Evolutionary conservation across 768 basidiomycete genomes (phyloP), one percentile per base, ranked within the genome.

Genomic region (Heimioporus sp.): DNA sequence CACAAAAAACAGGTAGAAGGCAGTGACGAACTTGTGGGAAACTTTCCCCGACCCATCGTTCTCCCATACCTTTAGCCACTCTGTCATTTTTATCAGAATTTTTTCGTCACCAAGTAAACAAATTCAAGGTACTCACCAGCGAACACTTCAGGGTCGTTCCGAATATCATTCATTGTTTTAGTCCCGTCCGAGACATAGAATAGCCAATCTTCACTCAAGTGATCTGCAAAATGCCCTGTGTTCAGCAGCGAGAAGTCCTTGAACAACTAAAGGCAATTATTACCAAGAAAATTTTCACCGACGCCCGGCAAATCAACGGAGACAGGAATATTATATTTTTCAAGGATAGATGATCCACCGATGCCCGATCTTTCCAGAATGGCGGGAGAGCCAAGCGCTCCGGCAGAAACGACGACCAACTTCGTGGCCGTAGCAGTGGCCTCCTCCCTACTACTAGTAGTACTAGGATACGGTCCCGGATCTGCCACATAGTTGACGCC

Each of bases 261-360:
- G 21, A 24, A 24, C 5, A 24, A 5, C 21, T 24, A 24, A 24
- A 24, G 21, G 21, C 21, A 5, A 24, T 24, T 24, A 24, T 24
- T 24, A 24, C 21, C 21, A 24, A 2, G 21, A 5, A 24, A 24
- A 24, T 89, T 80, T 61, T 86, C 84, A 12, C 90, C 90, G 0
- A 94, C 90, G 8, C 85, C 87, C 4, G 87, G 87, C 8, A 91
- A 78, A 48, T 90, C 82, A 11, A 87, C 76, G 10, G 80, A 39
- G 48, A 75, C 68, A 10, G 60, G 53, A 36, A 92, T 73, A 2
- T 71, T 73, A 46, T 77, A 64, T 41, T 69, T 70, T 41, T 76
- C 60, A 30, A 91, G 70, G 9, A 85, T 55, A 0, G 67, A 62
- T 2, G 63, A 57, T 1, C 77, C 73, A 3, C 90, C 90, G 48